Evolutionary conservation across 441 rosid genomes (phyloP), one percentile per base, ranked within the genome.

Genomic region (Erodium texanum): DNA sequence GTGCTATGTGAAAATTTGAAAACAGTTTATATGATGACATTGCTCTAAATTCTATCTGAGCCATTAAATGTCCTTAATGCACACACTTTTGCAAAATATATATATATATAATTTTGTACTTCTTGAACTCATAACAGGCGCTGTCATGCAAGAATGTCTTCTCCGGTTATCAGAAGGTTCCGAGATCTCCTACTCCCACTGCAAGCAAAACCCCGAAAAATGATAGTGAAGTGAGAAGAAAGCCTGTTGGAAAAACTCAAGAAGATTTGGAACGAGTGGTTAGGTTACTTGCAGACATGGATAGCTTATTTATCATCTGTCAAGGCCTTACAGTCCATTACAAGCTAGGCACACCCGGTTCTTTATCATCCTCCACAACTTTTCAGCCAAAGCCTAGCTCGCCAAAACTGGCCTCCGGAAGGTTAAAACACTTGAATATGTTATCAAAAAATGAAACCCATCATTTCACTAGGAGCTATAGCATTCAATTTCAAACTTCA

Each of bases 71-170:
- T n/a, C n/a, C n/a, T n/a, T n/a, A n/a, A n/a, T n/a, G n/a, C n/a
- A n/a, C n/a, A n/a, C 7, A 8, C 38, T 43, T 34, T 34, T 34
- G 38, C 38, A 34, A 8, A 34, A 34, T n/a, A n/a, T n/a, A n/a
- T n/a, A n/a, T n/a, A n/a, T n/a, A n/a, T n/a, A n/a, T n/a, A n/a
- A n/a, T n/a, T n/a, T n/a, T n/a, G n/a, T n/a, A n/a, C n/a, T n/a
- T n/a, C n/a, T n/a, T n/a, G n/a, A n/a, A n/a, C n/a, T n/a, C n/a
- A n/a, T 76, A 73, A 27, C 89, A 93, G 97, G 91, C 86, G 67
- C 84, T 93, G 74, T 88, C 88, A 8, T 87, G 96, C 80, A 93
- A 90, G 82, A 86, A 75, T 78, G 89, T 90, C 69, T 90, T 93
- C 84, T 84, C 90, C 45, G 75, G 87, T 72, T 90, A 81, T 80